A percentile compares a stretch with the other conserved stretches of the same genome.
phyloP scores from a whole-genome alignment of 805 yeast genomes.

The Lipomyces sp. region DNA sequence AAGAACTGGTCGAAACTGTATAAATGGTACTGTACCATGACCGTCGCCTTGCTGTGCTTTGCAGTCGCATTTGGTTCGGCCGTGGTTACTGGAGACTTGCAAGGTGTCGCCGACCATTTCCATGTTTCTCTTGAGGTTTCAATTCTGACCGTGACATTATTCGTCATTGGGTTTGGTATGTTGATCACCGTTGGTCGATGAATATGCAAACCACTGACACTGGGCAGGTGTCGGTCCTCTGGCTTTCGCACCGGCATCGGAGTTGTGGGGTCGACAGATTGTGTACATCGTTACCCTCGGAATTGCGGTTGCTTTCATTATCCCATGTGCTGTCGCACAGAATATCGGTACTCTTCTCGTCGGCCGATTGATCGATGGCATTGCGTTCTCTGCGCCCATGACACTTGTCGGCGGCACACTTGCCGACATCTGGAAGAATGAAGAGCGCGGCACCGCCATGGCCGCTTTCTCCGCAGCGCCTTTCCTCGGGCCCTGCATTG shows the following conservation, averaged over 20 bases:
- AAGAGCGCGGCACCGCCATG: slow-evolving; percentile 70
- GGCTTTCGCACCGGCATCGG: slow-evolving; percentile 65
- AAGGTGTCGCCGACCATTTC: slow-evolving; percentile 54
- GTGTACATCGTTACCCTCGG: slow-evolving; percentile 58
- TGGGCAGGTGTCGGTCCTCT: slow-evolving; percentile 55
- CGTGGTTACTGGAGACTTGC: slow-evolving; percentile 65
- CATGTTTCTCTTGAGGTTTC: slow-evolving; percentile 63
- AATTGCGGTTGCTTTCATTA: slow-evolving; percentile 55
- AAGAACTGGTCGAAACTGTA: slow-evolving; percentile 50
- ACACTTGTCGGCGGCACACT: slow-evolving; percentile 79
- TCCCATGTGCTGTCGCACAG: slow-evolving; percentile 58
- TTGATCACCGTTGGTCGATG: neutral
- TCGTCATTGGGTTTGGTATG: slow-evolving; percentile 63
- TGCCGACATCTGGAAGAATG: slow-evolving; percentile 68
- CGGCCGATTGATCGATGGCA: slow-evolving; percentile 69
- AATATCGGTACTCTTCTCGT: slow-evolving; percentile 68
- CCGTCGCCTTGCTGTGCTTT: slow-evolving; percentile 61
- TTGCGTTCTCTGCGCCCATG: slow-evolving; percentile 75
- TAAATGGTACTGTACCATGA: slow-evolving; percentile 62
- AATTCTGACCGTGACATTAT: slow-evolving; percentile 60
- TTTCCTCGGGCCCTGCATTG: slow-evolving; percentile 59
- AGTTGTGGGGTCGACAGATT: slow-evolving; percentile 58
- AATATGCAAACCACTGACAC: neutral
- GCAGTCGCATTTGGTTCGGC: slow-evolving; percentile 73
- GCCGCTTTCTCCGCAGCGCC: slow-evolving; percentile 70